A percentile compares a stretch with the other conserved stretches of the same genome.
These are phyloP conservation scores for Pichia sporocuriosa DNA, from an alignment of 805 yeast species.

Conservation along the genomic window DNA sequence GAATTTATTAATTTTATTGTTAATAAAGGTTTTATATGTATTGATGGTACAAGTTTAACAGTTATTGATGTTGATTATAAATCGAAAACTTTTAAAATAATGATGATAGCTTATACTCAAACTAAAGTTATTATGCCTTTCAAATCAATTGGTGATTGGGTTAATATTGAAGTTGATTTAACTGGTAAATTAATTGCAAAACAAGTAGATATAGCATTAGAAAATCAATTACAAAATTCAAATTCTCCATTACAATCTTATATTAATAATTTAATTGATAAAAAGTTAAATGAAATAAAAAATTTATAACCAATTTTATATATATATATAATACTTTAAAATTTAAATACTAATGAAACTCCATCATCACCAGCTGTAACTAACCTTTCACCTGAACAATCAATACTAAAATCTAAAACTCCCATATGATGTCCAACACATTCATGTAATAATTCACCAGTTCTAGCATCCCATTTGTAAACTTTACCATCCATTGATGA, in stretches of 20 bases:
- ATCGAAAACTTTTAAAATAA: conserved; percentile 59
- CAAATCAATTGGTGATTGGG: conserved; percentile 55
- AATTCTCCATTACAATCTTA: conserved; percentile 46
- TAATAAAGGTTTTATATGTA: conserved; percentile 87
- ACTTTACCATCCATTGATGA: conserved; percentile 81
- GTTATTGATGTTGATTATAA: conserved; percentile 69
- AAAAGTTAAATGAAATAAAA: conserved; percentile 35
- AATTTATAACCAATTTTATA: background rate
- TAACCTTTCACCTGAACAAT: conserved; percentile 58
- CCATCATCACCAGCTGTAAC: conserved; percentile 97
- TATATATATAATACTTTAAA: conserved; percentile 9
- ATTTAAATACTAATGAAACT: conserved; percentile 66
- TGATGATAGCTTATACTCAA: conserved; percentile 91
- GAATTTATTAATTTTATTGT: conserved; percentile 69
- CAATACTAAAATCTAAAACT: conserved; percentile 73
- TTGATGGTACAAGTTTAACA: conserved; percentile 92
- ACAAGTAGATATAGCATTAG: conserved; percentile 60
- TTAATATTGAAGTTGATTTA: conserved; percentile 91
- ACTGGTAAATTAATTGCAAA: conserved; percentile 88
- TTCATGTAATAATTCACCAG: conserved; percentile 67
- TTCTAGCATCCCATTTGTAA: conserved; percentile 83
- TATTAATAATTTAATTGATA: conserved; percentile 42
- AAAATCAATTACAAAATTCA: conserved; percentile 43
- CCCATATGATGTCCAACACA: conserved; percentile 95
- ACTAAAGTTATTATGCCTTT: conserved; percentile 65